Evolutionary conservation across 1,139 yeast species (phyloP).

Genomic region (Hyphopichia fennica): DNA sequence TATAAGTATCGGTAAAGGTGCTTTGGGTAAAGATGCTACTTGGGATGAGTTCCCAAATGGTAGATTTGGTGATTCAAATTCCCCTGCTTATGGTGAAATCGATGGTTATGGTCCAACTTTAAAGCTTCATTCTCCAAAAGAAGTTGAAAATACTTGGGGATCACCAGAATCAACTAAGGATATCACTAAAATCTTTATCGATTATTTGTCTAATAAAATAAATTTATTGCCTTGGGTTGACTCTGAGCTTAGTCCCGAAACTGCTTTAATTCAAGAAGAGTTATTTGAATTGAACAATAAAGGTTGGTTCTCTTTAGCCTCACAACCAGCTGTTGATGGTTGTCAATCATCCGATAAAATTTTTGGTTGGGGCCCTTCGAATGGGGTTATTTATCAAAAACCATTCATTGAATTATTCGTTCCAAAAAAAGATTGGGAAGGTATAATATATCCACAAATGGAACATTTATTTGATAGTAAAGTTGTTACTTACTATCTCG

Average conservation of each 20-base stretch:
- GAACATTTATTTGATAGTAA: constrained; percentile 39
- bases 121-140: constrained; percentile 64
- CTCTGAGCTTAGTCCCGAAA: constrained; percentile 80
- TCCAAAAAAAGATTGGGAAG: constrained; percentile 78
- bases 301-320: constrained; percentile 85
- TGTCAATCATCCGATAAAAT: constrained; percentile 76
- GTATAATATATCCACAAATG: constrained; percentile 51
- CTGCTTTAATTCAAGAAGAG: constrained; percentile 90
- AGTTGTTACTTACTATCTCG: constrained; percentile 68
- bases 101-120: constrained; percentile 96
- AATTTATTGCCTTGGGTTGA: constrained; percentile 92
- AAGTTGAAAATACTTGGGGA: constrained; percentile 82
- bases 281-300: constrained; percentile 71
- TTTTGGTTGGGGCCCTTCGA: constrained; percentile 96
- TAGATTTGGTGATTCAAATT: constrained; percentile 93
- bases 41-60: constrained; percentile 99
- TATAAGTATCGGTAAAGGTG: constrained; percentile 82
- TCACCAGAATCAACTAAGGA: constrained; percentile 66
- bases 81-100: constrained; percentile 97
- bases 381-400: constrained; percentile 90
- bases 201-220: constrained; percentile 73
- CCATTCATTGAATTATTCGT: constrained; percentile 84
- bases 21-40: constrained; percentile 86
- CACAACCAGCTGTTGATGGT: constrained; percentile 92
- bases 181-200: constrained; percentile 65